These are phyloP conservation scores for Yamadazyma oceani DNA, from an alignment of 1,139 yeast species.

Conservation along the genomic window DNA sequence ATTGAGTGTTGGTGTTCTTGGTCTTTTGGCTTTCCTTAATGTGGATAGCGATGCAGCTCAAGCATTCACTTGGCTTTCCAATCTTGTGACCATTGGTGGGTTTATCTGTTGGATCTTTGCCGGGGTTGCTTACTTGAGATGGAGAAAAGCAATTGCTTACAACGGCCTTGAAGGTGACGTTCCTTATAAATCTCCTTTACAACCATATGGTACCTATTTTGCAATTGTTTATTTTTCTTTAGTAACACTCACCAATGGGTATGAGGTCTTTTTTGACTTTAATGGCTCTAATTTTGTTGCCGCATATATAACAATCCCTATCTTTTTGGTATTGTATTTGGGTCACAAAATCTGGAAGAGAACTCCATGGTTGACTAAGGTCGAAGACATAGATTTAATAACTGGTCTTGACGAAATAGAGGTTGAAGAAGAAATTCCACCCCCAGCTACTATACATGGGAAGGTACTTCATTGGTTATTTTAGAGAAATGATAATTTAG, in stretches of 20 bases:
- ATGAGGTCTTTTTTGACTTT: conserved; percentile 49
- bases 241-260: conserved; percentile 51
- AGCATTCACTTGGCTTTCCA: conserved; percentile 66
- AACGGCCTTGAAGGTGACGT: conserved; percentile 31
- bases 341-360: conserved; percentile 28
- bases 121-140: conserved; percentile 48
- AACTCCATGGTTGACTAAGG: conserved; percentile 22
- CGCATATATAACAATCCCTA: conserved; percentile 48
- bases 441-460: not conserved
- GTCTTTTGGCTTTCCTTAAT: conserved; percentile 63
- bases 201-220: conserved; percentile 45
- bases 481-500: not conserved
- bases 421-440: conserved; percentile 19
- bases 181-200: conserved; percentile 42
- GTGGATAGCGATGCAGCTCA: conserved; percentile 52
- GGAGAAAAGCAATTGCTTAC: conserved; percentile 50
- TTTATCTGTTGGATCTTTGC: conserved; percentile 65
- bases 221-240: conserved; percentile 41
- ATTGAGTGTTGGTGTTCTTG: conserved; percentile 22
- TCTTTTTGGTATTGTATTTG: conserved; percentile 17
- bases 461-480: conserved; percentile 1
- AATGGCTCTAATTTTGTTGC: conserved; percentile 49
- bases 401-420: conserved; percentile 22
- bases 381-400: conserved; percentile 18
- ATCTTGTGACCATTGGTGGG: conserved; percentile 71